A percentile compares a stretch with the other conserved stretches of the same genome.
Evolutionary conservation across 805 yeast genomes (phyloP).

Genomic region (Starmerella stellata): DNA sequence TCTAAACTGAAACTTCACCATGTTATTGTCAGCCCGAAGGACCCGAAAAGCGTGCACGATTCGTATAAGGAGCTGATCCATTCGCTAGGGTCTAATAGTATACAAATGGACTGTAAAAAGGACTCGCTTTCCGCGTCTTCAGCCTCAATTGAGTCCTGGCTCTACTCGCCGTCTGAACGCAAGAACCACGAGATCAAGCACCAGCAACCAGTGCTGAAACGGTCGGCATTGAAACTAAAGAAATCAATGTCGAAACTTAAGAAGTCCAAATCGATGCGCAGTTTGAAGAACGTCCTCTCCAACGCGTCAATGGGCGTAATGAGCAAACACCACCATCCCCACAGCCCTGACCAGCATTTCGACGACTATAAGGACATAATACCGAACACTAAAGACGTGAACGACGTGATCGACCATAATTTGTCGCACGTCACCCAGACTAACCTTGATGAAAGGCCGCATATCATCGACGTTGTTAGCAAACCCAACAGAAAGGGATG

Average conservation of each 20-base stretch:
- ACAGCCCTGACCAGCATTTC: neutral
- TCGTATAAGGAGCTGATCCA: slow-evolving; percentile 77
- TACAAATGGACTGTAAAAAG: slow-evolving; percentile 12
- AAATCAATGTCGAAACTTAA: slow-evolving; percentile 11
- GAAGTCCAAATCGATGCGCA: slow-evolving; percentile 12
- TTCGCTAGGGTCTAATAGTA: slow-evolving; percentile 66
- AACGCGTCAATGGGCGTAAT: slow-evolving; percentile 4
- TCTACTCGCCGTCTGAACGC: slow-evolving; percentile 8
- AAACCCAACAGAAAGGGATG: neutral
- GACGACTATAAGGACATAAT: neutral
- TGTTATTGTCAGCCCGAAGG: slow-evolving; percentile 86
- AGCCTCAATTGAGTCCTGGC: slow-evolving; percentile 12
- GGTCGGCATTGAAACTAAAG: slow-evolving; percentile 11
- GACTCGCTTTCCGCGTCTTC: slow-evolving; percentile 6
- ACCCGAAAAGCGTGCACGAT: slow-evolving; percentile 74
- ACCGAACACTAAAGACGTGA: neutral
- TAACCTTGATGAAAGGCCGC: slow-evolving; percentile 4
- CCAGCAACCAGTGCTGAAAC: slow-evolving; percentile 8
- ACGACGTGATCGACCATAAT: neutral
- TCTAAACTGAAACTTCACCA: slow-evolving; percentile 82
- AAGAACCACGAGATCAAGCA: slow-evolving; percentile 1
- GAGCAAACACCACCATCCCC: neutral
- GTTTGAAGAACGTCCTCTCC: slow-evolving; percentile 8
- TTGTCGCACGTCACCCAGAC: slow-evolving; percentile 4
- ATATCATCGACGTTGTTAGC: slow-evolving; percentile 5